Conservation (phyloP, 225 moss, liverwort and hornwort species). For the Rhytidiadelphus loreus region DNA sequence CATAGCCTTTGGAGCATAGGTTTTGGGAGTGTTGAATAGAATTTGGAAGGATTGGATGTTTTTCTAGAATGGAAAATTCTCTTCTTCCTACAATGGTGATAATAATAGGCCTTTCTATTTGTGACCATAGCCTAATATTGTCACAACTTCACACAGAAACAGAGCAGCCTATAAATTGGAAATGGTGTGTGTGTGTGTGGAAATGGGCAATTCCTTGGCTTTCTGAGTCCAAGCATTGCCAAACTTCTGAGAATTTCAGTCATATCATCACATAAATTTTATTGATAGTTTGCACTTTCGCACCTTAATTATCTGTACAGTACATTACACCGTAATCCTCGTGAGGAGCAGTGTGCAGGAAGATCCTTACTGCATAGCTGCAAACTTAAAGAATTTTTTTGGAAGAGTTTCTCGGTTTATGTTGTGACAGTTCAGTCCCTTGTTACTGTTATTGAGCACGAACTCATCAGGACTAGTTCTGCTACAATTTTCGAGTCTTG, state of each 20-base stretch:
- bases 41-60: too few species aligned
- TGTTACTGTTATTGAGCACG: background rate
- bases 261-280: background rate
- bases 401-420: background rate
- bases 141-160: too few species aligned
- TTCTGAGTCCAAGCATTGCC: background rate
- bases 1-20: too few species aligned
- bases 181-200: too few species aligned
- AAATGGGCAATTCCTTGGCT: too few species aligned
- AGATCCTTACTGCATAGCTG: background rate
- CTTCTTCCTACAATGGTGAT: too few species aligned
- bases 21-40: too few species aligned
- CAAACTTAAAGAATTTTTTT: background rate
- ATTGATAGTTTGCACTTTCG: background rate
- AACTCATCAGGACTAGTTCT: background rate
- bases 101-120: too few species aligned
- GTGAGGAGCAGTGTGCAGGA: background rate
- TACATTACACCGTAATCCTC: background rate
- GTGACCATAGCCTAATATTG: too few species aligned
- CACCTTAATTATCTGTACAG: background rate
- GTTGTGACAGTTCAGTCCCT: background rate
- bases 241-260: background rate
- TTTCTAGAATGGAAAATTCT: too few species aligned
- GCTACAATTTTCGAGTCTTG: background rate
- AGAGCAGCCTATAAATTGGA: too few species aligned